Conservation (phyloP, 2,329 filamentous ascomycete genomes). For the Beauveria medogensis region DNA sequence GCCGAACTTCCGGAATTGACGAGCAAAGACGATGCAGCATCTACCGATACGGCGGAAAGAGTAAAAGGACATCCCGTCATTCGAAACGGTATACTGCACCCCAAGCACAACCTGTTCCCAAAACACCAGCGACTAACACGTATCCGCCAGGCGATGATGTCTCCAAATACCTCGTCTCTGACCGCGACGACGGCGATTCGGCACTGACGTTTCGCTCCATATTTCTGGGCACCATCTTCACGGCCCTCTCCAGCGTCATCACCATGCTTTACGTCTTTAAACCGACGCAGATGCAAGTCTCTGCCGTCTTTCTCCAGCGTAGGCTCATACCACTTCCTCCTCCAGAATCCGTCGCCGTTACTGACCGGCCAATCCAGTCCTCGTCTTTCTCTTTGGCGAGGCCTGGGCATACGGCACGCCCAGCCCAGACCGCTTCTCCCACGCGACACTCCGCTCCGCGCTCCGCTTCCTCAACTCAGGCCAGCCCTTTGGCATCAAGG, state of each 20-base stretch:
- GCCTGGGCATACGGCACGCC: slow-evolving; percentile 13
- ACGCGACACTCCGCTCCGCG: not conserved
- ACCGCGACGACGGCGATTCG: slow-evolving; percentile 16
- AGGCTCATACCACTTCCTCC: not conserved
- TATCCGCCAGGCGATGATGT: slow-evolving; percentile 12
- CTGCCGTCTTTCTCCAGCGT: slow-evolving; percentile 15
- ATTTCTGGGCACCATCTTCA: slow-evolving; percentile 14
- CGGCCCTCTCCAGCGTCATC: slow-evolving; percentile 16
- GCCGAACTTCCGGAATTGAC: not conserved
- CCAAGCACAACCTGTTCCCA: not conserved
- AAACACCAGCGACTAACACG: not conserved
- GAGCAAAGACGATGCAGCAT: not conserved
- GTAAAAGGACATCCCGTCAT: slow-evolving; percentile 11
- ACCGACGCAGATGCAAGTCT: slow-evolving; percentile 15
- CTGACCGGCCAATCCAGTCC: not conserved
- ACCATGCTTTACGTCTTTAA: slow-evolving; percentile 17
- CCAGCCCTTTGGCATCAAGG: slow-evolving; percentile 16
- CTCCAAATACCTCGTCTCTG: slow-evolving; percentile 16
- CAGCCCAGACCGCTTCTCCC: slow-evolving; percentile 11
- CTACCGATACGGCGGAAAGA: not conserved
- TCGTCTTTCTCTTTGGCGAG: slow-evolving; percentile 13
- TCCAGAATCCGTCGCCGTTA: not conserved
- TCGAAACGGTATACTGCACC: slow-evolving; percentile 6
- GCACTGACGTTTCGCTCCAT: slow-evolving; percentile 17
- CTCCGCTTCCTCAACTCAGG: slow-evolving; percentile 14